A percentile compares a stretch with the other conserved stretches of the same genome.
These are phyloP conservation scores for Prototheca wickerhamii DNA, from an alignment of 163 green algal species.

Conservation along the genomic window DNA sequence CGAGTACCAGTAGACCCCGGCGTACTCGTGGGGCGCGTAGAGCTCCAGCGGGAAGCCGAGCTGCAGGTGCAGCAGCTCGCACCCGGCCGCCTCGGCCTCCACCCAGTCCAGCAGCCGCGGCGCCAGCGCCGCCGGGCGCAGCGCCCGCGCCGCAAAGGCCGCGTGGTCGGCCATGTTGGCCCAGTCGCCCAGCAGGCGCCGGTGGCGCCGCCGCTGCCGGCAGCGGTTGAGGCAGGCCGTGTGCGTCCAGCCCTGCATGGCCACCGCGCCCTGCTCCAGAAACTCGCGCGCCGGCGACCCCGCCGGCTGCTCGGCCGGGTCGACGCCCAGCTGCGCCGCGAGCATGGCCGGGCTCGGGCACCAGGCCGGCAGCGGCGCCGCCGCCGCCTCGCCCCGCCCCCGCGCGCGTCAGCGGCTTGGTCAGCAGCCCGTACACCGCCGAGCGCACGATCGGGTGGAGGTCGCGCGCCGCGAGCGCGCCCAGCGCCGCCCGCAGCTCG, in stretches of 20 bases:
- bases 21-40: conserved; percentile 55
- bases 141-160: conserved; percentile 1
- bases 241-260: conserved; percentile 51
- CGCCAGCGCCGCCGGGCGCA: background rate
- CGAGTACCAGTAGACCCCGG: conserved; percentile 59
- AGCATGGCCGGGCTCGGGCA: conserved; percentile 36
- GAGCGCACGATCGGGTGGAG: conserved; percentile 38
- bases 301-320: background rate
- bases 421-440: conserved; percentile 35
- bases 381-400: background rate
- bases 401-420: conserved; percentile 17
- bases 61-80: conserved; percentile 55
- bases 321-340: conserved; percentile 17
- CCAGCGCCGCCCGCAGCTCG: conserved; percentile 28
- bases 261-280: conserved; percentile 47
- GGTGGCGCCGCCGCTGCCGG: conserved; percentile 50
- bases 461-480: conserved; percentile 19
- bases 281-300: conserved; percentile 46
- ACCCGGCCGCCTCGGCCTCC: conserved; percentile 35
- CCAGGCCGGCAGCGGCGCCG: conserved; percentile 25
- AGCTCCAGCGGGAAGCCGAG: conserved; percentile 68
- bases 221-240: conserved; percentile 61
- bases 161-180: conserved; percentile 58
- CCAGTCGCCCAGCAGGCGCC: conserved; percentile 65
- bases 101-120: conserved; percentile 40